phyloP scores from a whole-genome alignment of 345 rosid species.

The Boechera divaricarpa region DNA sequence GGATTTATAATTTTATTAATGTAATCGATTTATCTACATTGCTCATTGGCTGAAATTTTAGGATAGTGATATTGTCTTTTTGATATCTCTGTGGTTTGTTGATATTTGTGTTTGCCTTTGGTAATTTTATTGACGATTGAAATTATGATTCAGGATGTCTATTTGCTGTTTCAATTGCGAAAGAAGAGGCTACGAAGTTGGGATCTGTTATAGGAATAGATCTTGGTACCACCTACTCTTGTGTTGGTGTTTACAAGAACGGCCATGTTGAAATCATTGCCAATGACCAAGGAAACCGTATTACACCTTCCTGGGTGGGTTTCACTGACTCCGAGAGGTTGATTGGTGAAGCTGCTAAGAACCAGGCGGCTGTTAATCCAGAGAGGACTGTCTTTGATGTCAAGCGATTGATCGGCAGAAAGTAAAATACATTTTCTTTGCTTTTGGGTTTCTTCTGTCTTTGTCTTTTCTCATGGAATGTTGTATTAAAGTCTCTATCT shows the following conservation, averaged over 20 bases:
- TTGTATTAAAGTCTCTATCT: slow-evolving; percentile 4
- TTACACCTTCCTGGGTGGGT: slow-evolving; percentile 97
- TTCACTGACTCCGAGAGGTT: slow-evolving; percentile 93
- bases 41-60: neutral
- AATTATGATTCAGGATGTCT: slow-evolving; percentile 50
- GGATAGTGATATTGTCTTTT: neutral
- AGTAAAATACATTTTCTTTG: slow-evolving; percentile 50
- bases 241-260: slow-evolving; percentile 97
- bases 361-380: slow-evolving; percentile 85
- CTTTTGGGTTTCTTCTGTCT: neutral
- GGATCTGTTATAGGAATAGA: slow-evolving; percentile 97
- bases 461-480: neutral
- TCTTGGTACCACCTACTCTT: slow-evolving; percentile 94
- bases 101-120: slow-evolving; percentile 60
- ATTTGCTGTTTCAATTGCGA: slow-evolving; percentile 55
- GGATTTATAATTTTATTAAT: neutral
- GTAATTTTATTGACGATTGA: slow-evolving; percentile 54
- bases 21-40: neutral
- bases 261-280: slow-evolving; percentile 99
- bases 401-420: slow-evolving; percentile 95
- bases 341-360: slow-evolving; percentile 99
- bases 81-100: neutral
- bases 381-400: slow-evolving; percentile 94
- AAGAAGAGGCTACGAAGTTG: slow-evolving; percentile 73
- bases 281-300: slow-evolving; percentile 97